phyloP scores from a whole-genome alignment of 257 asterid species.

The Rhazya stricta region DNA sequence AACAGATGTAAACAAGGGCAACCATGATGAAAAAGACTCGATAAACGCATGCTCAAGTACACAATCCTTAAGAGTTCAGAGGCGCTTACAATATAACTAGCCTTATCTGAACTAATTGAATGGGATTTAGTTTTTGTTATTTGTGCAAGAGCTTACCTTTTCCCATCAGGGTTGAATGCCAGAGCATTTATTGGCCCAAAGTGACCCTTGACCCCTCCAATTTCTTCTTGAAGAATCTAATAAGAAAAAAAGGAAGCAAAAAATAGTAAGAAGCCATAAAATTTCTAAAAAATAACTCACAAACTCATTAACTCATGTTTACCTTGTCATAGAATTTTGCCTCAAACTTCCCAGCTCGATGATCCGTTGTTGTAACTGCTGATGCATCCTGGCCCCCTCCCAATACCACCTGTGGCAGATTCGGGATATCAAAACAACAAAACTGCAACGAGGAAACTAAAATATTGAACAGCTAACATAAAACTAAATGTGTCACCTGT shows the following conservation, averaged over 20 bases:
- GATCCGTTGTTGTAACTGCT: conserved; percentile 79
- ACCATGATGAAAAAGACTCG: neutral
- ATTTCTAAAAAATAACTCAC: neutral
- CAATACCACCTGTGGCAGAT: conserved; percentile 65
- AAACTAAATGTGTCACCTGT: neutral
- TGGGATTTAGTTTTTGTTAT: neutral
- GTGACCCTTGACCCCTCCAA: conserved; percentile 95
- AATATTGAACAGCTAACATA: neutral
- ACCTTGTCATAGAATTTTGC: conserved; percentile 95
- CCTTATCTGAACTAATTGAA: neutral
- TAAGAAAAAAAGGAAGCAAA: conserved; percentile 10
- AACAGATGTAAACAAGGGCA: neutral
- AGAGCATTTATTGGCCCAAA: conserved; percentile 94
- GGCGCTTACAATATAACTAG: neutral
- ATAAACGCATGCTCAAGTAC: neutral
- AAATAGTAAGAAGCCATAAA: conserved; percentile 3
- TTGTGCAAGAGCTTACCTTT: conserved; percentile 41
- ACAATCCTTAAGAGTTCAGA: too few relatives aligned
- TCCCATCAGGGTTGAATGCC: conserved; percentile 95
- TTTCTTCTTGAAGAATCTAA: conserved; percentile 78
- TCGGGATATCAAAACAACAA: conserved; percentile 3
- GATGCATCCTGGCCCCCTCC: conserved; percentile 99
- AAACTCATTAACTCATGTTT: conserved; percentile 10
- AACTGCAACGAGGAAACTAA: neutral
- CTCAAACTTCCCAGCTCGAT: conserved; percentile 93